These are phyloP conservation scores for Colletotrichum liaoningense DNA, from an alignment of 2,329 filamentous ascomycete species.

Conservation along the genomic window DNA sequence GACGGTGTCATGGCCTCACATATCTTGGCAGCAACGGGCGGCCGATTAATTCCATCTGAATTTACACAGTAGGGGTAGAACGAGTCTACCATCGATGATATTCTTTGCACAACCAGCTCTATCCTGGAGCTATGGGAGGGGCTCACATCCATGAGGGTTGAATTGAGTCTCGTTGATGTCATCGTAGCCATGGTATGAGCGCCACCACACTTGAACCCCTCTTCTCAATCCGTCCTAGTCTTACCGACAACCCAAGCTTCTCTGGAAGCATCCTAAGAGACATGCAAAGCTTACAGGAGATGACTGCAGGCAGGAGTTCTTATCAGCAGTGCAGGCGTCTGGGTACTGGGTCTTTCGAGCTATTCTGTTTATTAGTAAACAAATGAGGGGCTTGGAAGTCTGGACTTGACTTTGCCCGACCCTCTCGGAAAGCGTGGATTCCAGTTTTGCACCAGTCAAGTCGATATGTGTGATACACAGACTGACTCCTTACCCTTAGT, in stretches of 20 bases:
- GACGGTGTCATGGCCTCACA: neutral
- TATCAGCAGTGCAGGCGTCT: neutral
- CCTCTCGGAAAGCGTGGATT: neutral
- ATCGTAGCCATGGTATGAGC: neutral
- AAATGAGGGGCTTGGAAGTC: neutral
- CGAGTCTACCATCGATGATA: neutral
- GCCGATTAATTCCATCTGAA: neutral
- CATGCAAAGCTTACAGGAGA: neutral
- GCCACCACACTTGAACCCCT: neutral
- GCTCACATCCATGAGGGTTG: neutral
- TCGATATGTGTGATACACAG: neutral
- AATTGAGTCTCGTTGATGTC: constrained; percentile 17
- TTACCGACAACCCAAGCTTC: neutral
- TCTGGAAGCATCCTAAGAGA: neutral
- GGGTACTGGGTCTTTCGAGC: neutral
- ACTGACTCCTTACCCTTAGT: neutral
- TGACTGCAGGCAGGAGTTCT: neutral
- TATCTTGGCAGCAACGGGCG: neutral
- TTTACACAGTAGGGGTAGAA: too few species aligned
- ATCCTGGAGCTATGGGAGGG: neutral
- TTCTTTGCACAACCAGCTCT: neutral
- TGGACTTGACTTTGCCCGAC: neutral
- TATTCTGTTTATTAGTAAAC: neutral
- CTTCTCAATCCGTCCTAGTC: neutral
- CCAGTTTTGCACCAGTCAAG: neutral